Evolutionary conservation across 2,329 filamentous ascomycete genomes (phyloP).

Genomic region (Calcarisporium arbuscula): DNA sequence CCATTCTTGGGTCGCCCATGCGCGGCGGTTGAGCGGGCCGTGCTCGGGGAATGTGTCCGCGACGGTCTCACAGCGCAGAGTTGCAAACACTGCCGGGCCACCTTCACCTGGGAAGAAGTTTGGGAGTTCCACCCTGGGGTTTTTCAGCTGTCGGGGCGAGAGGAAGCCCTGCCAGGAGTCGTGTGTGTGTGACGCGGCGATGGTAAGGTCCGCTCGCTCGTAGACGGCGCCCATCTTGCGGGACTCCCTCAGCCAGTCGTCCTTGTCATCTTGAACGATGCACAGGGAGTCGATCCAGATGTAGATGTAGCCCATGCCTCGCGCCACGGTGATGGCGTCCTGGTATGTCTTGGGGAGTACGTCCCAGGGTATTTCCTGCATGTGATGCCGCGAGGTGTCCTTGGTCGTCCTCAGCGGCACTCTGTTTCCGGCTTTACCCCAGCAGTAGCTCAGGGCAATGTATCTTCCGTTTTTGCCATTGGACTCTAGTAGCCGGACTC

Average conservation of each 20-base stretch:
- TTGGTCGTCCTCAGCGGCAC: conserved; percentile 7
- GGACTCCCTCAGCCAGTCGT: conserved; percentile 10
- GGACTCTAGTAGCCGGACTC: conserved; percentile 1
- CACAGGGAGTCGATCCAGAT: conserved; percentile 13
- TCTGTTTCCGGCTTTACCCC: conserved; percentile 6
- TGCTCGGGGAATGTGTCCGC: conserved; percentile 12
- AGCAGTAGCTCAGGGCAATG: conserved; percentile 8
- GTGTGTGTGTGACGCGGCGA: conserved; percentile 10
- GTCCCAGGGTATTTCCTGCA: conserved; percentile 8
- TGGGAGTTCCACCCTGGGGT: conserved; percentile 7
- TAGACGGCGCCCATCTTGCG: conserved; percentile 12
- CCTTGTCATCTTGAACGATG: conserved; percentile 12
- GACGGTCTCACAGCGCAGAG: conserved; percentile 8
- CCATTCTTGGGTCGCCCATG: conserved; percentile 15
- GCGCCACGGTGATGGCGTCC: conserved; percentile 7
- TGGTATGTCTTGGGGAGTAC: conserved; percentile 9
- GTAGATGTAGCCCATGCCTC: conserved; percentile 7
- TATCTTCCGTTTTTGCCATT: conserved; percentile 5
- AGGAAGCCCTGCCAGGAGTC: conserved; percentile 9
- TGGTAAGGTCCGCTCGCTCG: conserved; percentile 13
- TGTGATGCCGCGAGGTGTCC: conserved; percentile 2
- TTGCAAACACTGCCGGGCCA: conserved; percentile 7
- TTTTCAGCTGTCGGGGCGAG: conserved; percentile 2
- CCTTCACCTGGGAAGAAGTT: conserved; percentile 1
- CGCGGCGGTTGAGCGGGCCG: conserved; percentile 10